phyloP scores from a whole-genome alignment of 306 rosid genomes.

The Rosa persica region DNA sequence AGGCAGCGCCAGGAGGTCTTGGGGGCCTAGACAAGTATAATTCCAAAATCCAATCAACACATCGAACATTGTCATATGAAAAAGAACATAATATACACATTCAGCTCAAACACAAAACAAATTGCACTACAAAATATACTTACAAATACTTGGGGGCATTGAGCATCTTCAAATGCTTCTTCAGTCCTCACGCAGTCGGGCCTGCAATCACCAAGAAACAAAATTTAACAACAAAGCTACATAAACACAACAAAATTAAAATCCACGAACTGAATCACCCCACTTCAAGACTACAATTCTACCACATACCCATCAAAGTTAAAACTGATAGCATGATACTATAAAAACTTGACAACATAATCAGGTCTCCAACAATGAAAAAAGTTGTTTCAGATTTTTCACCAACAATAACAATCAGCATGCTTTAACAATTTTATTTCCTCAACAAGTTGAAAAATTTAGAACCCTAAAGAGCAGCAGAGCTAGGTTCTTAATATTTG shows the following conservation, averaged over 20 bases:
- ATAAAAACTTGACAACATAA: not conserved
- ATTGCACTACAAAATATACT: not conserved
- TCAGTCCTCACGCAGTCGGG: conserved; percentile 29
- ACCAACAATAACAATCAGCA: not conserved
- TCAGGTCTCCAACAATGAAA: not conserved
- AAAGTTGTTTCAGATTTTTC: not conserved
- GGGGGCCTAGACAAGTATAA: conserved; percentile 37
- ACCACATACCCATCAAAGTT: not conserved
- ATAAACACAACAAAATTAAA: not conserved
- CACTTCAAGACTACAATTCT: not conserved
- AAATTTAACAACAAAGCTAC: not conserved
- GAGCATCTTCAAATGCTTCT: conserved; percentile 53
- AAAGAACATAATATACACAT: not conserved
- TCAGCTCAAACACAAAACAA: not conserved
- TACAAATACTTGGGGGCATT: conserved; percentile 53
- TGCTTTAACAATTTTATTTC: not conserved
- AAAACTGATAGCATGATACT: not conserved
- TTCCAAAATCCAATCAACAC: not conserved
- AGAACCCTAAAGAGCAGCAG: not conserved
- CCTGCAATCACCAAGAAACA: conserved; percentile 20
- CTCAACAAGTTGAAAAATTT: not conserved
- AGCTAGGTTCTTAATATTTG: not conserved
- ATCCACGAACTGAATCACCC: not conserved
- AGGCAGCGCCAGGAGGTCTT: conserved; percentile 47
- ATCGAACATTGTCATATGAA: too few relatives aligned